Conservation (phyloP, 495 filamentous ascomycete species). For the Lasiosphaeria miniovina region DNA sequence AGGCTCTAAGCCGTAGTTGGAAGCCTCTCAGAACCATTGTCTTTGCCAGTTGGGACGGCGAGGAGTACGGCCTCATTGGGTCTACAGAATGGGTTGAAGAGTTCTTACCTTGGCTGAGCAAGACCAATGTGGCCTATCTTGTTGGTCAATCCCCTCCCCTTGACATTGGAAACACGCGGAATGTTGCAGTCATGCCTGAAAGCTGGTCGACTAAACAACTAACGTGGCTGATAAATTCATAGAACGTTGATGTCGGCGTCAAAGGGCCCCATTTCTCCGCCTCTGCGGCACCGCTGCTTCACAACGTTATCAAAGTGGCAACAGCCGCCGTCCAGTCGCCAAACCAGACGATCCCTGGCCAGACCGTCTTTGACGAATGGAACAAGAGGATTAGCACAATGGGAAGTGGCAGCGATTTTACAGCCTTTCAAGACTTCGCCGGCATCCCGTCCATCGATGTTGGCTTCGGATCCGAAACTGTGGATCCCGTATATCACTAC, state of each 20-base stretch:
- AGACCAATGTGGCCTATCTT: constrained; percentile 78
- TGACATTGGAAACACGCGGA: too few species aligned
- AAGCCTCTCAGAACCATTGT: constrained; percentile 86
- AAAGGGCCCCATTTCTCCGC: constrained; percentile 68
- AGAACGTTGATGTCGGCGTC: constrained; percentile 80
- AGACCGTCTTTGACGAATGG: constrained; percentile 72
- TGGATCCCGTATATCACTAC: constrained; percentile 63
- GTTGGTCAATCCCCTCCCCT: constrained; percentile 11
- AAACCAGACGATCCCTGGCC: constrained; percentile 75
- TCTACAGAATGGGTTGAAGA: constrained; percentile 97
- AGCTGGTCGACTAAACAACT: too few species aligned
- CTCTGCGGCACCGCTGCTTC: constrained; percentile 72
- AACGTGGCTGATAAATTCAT: too few species aligned
- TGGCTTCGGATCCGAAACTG: constrained; percentile 60
- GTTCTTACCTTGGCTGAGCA: constrained; percentile 77
- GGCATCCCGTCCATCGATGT: constrained; percentile 85
- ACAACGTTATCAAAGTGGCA: constrained; percentile 69
- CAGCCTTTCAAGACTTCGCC: constrained; percentile 89
- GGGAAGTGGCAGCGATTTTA: constrained; percentile 82
- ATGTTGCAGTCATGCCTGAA: too few species aligned
- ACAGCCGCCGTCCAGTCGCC: constrained; percentile 72
- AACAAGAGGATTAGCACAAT: constrained; percentile 61
- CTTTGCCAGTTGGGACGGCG: constrained; percentile 93
- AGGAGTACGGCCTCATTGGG: constrained; percentile 89
- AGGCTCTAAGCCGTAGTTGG: constrained; percentile 78